These are phyloP conservation scores for Aspergillus sp. DNA, from an alignment of 2,329 filamentous ascomycete genomes.

Conservation along the genomic window DNA sequence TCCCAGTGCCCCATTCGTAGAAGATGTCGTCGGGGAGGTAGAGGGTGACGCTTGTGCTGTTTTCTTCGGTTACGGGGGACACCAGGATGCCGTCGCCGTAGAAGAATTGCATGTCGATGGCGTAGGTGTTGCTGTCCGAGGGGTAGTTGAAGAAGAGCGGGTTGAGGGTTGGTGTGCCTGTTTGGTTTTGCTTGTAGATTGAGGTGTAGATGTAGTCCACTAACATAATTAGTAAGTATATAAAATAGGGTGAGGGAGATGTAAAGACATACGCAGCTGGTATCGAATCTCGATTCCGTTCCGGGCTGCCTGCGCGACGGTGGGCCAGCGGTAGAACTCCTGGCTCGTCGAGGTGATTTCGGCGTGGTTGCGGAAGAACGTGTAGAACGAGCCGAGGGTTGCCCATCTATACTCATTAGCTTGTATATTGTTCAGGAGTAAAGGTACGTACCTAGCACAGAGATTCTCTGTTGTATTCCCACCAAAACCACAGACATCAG, in stretches of 20 bases:
- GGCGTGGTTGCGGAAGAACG: conserved; percentile 77
- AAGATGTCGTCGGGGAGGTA: conserved; percentile 61
- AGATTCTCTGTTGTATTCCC: conserved; percentile 66
- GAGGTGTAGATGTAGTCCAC: conserved; percentile 78
- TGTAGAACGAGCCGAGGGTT: conserved; percentile 68
- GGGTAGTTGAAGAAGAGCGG: conserved; percentile 74
- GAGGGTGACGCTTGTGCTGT: conserved; percentile 52
- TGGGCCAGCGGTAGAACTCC: conserved; percentile 71
- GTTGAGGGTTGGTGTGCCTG: conserved; percentile 65
- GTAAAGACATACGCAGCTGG: conserved; percentile 48
- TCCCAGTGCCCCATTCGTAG: conserved; percentile 60
- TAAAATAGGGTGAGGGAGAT: too few relatives aligned
- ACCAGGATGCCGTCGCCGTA: conserved; percentile 59
- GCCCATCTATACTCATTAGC: conserved; percentile 58
- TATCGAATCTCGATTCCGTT: conserved; percentile 73
- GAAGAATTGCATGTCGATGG: conserved; percentile 59
- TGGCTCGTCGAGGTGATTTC: conserved; percentile 55
- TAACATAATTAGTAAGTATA: too few relatives aligned
- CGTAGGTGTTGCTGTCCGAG: conserved; percentile 51
- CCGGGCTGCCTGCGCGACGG: conserved; percentile 63
- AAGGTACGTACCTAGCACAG: conserved; percentile 49
- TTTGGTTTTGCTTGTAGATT: conserved; percentile 58
- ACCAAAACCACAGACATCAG: conserved; percentile 76
- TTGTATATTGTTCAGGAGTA: too few relatives aligned
- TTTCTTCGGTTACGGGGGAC: conserved; percentile 55